phyloP scores from a whole-genome alignment of 2,329 filamentous ascomycete species.

The Fusarium pseudonygamai region DNA sequence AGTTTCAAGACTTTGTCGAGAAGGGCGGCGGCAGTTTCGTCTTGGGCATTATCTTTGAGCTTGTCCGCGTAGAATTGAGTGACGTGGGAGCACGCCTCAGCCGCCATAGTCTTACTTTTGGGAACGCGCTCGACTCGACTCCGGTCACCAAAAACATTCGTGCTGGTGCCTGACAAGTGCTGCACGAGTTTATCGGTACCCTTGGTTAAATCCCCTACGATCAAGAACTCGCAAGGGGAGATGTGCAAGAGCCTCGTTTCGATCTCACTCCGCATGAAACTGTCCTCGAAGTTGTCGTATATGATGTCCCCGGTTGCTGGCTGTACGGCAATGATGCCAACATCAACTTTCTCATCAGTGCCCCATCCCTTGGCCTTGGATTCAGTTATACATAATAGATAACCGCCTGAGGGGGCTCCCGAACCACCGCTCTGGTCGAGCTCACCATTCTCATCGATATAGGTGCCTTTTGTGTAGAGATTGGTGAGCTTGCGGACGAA shows the following conservation, averaged over 20 bases:
- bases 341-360: slow-evolving; percentile 91
- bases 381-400: slow-evolving; percentile 92
- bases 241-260: slow-evolving; percentile 96
- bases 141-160: slow-evolving; percentile 91
- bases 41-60: slow-evolving; percentile 68
- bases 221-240: slow-evolving; percentile 92
- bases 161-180: slow-evolving; percentile 88
- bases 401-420: slow-evolving; percentile 74
- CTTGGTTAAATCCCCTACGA: slow-evolving; percentile 89
- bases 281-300: slow-evolving; percentile 95
- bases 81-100: slow-evolving; percentile 87
- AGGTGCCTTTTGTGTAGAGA: slow-evolving; percentile 97
- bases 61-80: slow-evolving; percentile 92
- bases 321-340: slow-evolving; percentile 93
- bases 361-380: slow-evolving; percentile 79
- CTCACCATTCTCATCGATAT: slow-evolving; percentile 91
- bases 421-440: slow-evolving; percentile 63
- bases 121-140: slow-evolving; percentile 84
- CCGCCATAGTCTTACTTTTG: slow-evolving; percentile 82
- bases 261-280: slow-evolving; percentile 96
- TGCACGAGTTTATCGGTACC: slow-evolving; percentile 92
- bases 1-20: slow-evolving; percentile 88
- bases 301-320: slow-evolving; percentile 96
- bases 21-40: slow-evolving; percentile 69
- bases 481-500: slow-evolving; percentile 95